A percentile compares a stretch with the other conserved stretches of the same genome.
phyloP scores from a whole-genome alignment of 441 rosid species.

The Cnidoscolus chayamansa region DNA sequence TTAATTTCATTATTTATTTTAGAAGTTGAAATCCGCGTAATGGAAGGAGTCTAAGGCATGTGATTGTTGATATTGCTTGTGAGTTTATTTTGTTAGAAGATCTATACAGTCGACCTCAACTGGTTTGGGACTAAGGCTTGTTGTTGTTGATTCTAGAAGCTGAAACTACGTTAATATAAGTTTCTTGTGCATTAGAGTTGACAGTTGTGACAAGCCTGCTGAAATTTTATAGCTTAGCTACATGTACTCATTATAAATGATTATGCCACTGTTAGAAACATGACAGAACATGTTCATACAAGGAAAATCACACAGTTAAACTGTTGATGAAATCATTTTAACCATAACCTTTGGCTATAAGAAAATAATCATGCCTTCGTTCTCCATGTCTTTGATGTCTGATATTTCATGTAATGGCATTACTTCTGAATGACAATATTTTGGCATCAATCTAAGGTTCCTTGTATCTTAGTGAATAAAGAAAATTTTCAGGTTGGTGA shows the following conservation, averaged over 20 bases:
- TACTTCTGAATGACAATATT: not conserved
- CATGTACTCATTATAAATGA: not conserved
- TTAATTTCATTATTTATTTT: not conserved
- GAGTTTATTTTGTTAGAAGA: too few relatives aligned
- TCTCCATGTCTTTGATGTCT: not conserved
- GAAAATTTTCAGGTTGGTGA: constrained; percentile 33
- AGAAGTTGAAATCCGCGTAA: not conserved
- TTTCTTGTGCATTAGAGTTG: not conserved
- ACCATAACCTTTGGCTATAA: not conserved
- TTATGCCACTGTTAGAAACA: not conserved
- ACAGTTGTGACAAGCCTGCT: not conserved
- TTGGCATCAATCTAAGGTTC: not conserved
- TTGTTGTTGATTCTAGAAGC: not conserved
- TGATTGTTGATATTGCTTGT: too few relatives aligned
- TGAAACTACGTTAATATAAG: not conserved
- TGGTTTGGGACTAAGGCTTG: too few relatives aligned
- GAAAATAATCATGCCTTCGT: not conserved
- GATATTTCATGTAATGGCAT: not conserved
- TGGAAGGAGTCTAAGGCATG: too few relatives aligned
- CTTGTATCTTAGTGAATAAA: not conserved
- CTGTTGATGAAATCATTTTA: not conserved
- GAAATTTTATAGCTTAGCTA: not conserved
- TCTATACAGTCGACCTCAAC: too few relatives aligned
- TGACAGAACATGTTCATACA: not conserved
- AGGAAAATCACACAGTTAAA: not conserved